These are phyloP conservation scores for Prunus davidiana DNA, from an alignment of 306 rosid species.

Conservation along the genomic window DNA sequence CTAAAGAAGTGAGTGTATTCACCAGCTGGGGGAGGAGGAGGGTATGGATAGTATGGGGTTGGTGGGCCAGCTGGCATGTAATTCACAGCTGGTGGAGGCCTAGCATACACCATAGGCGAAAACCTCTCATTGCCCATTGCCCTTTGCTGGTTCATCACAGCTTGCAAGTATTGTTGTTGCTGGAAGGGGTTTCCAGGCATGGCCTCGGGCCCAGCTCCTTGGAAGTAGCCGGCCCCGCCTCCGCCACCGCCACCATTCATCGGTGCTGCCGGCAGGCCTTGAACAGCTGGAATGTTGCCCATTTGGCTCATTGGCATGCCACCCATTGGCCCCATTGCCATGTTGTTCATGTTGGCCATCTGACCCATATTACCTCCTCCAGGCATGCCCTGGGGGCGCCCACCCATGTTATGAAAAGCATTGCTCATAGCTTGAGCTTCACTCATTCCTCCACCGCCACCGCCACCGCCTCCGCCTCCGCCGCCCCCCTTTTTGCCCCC, in stretches of 20 bases:
- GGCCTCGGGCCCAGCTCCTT: conserved; percentile 44
- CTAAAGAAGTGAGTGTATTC: conserved; percentile 60
- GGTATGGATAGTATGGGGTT: conserved; percentile 20
- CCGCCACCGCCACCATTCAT: conserved; percentile 35
- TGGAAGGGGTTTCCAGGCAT: conserved; percentile 60
- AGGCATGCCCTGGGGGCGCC: conserved; percentile 43
- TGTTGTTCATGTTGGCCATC: conserved; percentile 27
- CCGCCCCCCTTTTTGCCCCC: conserved; percentile 38
- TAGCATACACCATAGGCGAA: conserved; percentile 74
- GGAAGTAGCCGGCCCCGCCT: conserved; percentile 32
- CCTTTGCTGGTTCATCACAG: conserved; percentile 70
- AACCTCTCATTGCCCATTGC: conserved; percentile 65
- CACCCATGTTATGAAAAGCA: conserved; percentile 40
- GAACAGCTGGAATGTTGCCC: conserved; percentile 61
- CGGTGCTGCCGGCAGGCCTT: conserved; percentile 64
- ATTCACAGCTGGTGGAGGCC: conserved; percentile 46
- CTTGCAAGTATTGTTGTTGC: conserved; percentile 53
- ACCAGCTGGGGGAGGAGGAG: conserved; percentile 27
- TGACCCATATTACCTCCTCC: conserved; percentile 28
- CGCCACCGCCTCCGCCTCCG: background rate
- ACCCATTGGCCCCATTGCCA: conserved; percentile 39
- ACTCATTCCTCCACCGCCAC: conserved; percentile 29
- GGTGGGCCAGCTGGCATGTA: conserved; percentile 31
- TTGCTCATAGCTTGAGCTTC: conserved; percentile 32
- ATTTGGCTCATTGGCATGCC: conserved; percentile 38